Conservation (phyloP, 768 basidiomycete species). For the Tricholoma matsutake region DNA sequence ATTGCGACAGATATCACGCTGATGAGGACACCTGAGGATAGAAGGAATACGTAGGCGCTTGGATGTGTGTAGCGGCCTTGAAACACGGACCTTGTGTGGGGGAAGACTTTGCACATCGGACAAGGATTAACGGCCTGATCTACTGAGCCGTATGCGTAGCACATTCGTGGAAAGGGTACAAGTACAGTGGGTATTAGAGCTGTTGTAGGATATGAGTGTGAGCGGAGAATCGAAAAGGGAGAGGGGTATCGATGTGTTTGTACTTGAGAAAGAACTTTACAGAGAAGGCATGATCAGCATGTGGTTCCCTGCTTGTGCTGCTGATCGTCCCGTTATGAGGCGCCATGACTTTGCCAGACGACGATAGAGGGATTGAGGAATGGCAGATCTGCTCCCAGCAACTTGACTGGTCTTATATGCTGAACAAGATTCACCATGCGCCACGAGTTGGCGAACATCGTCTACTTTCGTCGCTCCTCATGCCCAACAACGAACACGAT, state of each 20-base stretch:
- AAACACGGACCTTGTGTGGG: conserved; percentile 53
- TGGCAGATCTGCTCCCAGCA: not conserved
- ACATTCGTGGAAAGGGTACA: conserved; percentile 48
- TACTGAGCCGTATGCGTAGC: conserved; percentile 65
- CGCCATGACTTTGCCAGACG: conserved; percentile 22
- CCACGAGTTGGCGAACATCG: conserved; percentile 17
- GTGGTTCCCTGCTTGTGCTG: conserved; percentile 31
- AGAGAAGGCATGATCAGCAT: conserved; percentile 24
- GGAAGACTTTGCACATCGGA: conserved; percentile 85
- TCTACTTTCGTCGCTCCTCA: conserved; percentile 22
- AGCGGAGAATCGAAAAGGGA: conserved; percentile 15
- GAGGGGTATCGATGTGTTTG: conserved; percentile 38
- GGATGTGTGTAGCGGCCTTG: conserved; percentile 6
- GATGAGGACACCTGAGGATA: conserved; percentile 66
- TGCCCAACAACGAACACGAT: conserved; percentile 24
- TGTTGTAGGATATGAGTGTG: not conserved
- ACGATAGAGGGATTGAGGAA: conserved; percentile 4
- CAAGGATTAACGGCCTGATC: conserved; percentile 67
- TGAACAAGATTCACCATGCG: conserved; percentile 7
- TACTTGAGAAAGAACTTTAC: conserved; percentile 26
- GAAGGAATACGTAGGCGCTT: conserved; percentile 18
- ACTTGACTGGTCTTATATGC: conserved; percentile 14
- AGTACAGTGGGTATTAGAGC: conserved; percentile 7
- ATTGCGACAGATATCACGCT: conserved; percentile 73
- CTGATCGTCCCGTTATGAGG: conserved; percentile 25